phyloP scores from a whole-genome alignment of 495 filamentous ascomycete genomes.

The Terfezia boudieri region DNA sequence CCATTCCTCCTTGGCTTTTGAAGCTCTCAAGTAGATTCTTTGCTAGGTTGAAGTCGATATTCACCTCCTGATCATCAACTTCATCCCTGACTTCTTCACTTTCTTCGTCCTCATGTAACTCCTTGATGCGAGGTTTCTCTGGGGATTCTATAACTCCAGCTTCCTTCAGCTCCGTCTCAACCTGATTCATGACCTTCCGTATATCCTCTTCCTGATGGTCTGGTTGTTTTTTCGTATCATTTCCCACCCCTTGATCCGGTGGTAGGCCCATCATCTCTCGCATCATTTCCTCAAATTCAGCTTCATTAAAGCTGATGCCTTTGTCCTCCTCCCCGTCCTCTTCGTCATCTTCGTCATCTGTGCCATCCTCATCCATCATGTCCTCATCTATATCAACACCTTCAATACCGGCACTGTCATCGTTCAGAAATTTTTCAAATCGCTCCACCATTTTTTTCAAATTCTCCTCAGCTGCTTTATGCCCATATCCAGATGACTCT shows the following conservation, averaged over 20 bases:
- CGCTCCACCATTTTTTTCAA: constrained; percentile 70
- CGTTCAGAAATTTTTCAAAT: constrained; percentile 83
- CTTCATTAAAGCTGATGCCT: constrained; percentile 61
- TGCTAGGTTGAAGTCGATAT: constrained; percentile 68
- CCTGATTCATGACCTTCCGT: constrained; percentile 43
- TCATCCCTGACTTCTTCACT: constrained; percentile 21
- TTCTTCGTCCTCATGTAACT: constrained; percentile 17
- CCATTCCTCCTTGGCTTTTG: constrained; percentile 61
- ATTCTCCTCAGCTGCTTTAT: constrained; percentile 56
- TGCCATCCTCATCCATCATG: constrained; percentile 46
- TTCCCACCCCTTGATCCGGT: constrained; percentile 4
- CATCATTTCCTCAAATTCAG: constrained; percentile 71
- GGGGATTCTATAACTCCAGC: constrained; percentile 33
- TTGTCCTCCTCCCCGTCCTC: constrained; percentile 37
- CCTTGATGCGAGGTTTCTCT: constrained; percentile 4
- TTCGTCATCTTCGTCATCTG: constrained; percentile 39
- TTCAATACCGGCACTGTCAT: constrained; percentile 53
- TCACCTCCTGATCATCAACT: constrained; percentile 31
- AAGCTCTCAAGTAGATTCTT: constrained; percentile 84
- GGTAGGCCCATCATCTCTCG: constrained; percentile 85
- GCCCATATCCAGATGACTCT: constrained; percentile 39
- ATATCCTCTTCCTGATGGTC: constrained; percentile 50
- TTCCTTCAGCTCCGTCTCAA: constrained; percentile 61
- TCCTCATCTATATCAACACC: constrained; percentile 35
- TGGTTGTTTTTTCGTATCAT: constrained; percentile 16